A percentile compares a stretch with the other conserved stretches of the same genome.
These are phyloP conservation scores for Porcisia deanei DNA, from an alignment of 208 protist species.

Conservation along the genomic window DNA sequence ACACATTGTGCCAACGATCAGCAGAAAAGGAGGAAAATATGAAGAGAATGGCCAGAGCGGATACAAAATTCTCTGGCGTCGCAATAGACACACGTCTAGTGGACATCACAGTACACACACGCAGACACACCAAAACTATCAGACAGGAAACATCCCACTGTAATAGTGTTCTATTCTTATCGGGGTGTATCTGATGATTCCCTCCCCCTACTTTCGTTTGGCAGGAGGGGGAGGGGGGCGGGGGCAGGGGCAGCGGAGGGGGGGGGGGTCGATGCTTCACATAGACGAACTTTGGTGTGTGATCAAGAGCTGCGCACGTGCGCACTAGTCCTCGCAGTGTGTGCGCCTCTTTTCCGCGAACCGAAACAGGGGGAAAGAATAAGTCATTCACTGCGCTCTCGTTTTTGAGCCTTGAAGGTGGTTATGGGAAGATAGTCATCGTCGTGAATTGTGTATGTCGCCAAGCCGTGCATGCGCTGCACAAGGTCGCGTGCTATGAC, in stretches of 20 bases:
- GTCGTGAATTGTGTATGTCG: slow-evolving; percentile 40
- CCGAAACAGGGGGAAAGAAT: background rate
- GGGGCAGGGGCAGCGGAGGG: too few relatives aligned
- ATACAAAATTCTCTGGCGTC: too few relatives aligned
- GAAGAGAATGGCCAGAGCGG: background rate
- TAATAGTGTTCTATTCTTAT: too few relatives aligned
- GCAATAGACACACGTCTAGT: too few relatives aligned
- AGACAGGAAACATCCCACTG: too few relatives aligned
- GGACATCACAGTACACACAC: too few relatives aligned
- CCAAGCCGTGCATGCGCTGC: slow-evolving; percentile 65
- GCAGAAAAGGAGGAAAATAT: slow-evolving; percentile 6
- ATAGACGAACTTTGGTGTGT: too few relatives aligned
- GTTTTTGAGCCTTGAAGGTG: slow-evolving; percentile 36
- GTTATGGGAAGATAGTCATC: slow-evolving; percentile 63
- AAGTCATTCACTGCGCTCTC: slow-evolving; percentile 17
- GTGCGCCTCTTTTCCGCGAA: background rate
- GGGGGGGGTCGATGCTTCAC: background rate
- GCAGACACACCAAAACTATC: too few relatives aligned
- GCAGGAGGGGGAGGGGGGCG: too few relatives aligned
- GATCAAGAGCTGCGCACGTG: background rate
- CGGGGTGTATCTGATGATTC: too few relatives aligned
- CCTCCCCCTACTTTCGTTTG: too few relatives aligned
- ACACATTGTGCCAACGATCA: background rate
- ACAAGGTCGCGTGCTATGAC: slow-evolving; percentile 91
- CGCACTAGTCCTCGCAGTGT: background rate